Evolutionary conservation across 805 yeast genomes (phyloP).

Genomic region (Citeromyces nyonsensis): DNA sequence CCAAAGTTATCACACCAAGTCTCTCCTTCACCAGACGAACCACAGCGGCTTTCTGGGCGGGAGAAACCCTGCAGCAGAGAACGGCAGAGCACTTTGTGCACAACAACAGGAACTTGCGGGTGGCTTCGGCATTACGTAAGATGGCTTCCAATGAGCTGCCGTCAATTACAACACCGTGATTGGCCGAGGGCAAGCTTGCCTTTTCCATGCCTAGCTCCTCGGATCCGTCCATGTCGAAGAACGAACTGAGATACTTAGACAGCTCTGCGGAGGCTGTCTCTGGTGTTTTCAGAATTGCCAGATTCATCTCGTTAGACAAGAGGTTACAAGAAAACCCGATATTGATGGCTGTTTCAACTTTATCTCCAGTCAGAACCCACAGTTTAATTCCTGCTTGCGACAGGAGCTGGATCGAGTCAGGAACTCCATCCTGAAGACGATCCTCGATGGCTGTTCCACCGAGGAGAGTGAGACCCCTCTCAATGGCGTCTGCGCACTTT

Average conservation of each 20-base stretch:
- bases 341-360: slow-evolving; percentile 80
- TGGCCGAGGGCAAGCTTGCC: slow-evolving; percentile 51
- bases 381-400: slow-evolving; percentile 69
- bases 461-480: slow-evolving; percentile 42
- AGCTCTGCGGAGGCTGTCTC: slow-evolving; percentile 30
- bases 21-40: slow-evolving; percentile 63
- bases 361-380: slow-evolving; percentile 83
- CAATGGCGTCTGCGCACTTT: slow-evolving; percentile 59
- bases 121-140: slow-evolving; percentile 17
- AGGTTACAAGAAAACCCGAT: slow-evolving; percentile 79
- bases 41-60: slow-evolving; percentile 78
- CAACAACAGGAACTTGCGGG: slow-evolving; percentile 46
- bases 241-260: slow-evolving; percentile 32
- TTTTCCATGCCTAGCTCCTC: slow-evolving; percentile 30
- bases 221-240: slow-evolving; percentile 45
- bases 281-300: slow-evolving; percentile 42
- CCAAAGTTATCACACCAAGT: slow-evolving; percentile 69
- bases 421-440: slow-evolving; percentile 75
- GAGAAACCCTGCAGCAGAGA: slow-evolving; percentile 77
- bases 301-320: slow-evolving; percentile 61
- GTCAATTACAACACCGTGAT: slow-evolving; percentile 60
- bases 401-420: slow-evolving; percentile 57
- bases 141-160: slow-evolving; percentile 62
- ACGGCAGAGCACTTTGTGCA: slow-evolving; percentile 77
- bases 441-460: slow-evolving; percentile 88